These are phyloP conservation scores for Crotalaria pallida DNA, from an alignment of 306 rosid genomes.

Conservation along the genomic window DNA sequence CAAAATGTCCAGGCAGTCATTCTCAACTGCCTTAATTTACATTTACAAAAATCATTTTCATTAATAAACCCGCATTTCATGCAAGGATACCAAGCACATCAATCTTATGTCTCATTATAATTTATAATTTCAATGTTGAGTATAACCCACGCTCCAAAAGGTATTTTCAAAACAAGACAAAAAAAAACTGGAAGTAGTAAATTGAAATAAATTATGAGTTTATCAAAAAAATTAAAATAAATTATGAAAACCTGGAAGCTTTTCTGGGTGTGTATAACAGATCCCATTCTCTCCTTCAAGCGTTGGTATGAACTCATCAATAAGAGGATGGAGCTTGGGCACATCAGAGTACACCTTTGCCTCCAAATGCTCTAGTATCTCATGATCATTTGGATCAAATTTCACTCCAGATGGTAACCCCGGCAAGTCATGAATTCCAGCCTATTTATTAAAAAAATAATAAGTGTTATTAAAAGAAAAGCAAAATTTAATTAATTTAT, in stretches of 20 bases:
- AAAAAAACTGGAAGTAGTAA: not conserved
- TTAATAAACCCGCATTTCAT: not conserved
- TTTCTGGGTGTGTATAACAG: constrained; percentile 90
- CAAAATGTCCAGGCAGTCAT: not conserved
- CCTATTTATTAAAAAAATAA: constrained; percentile 8
- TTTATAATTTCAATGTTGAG: not conserved
- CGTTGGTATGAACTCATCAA: constrained; percentile 77
- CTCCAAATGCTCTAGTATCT: constrained; percentile 74
- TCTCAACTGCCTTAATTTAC: constrained; percentile 13
- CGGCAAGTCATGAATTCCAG: constrained; percentile 59
- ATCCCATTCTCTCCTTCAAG: constrained; percentile 82
- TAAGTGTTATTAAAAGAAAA: no score
- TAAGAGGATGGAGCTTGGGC: constrained; percentile 67
- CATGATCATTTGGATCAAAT: constrained; percentile 81
- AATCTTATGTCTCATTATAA: not conserved
- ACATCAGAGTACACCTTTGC: constrained; percentile 53
- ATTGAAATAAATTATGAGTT: no score
- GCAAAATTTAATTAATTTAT: no score
- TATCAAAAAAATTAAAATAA: no score
- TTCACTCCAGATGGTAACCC: constrained; percentile 80
- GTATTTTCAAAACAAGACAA: not conserved
- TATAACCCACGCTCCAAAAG: not conserved
- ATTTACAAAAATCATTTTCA: not conserved
- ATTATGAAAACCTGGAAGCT: constrained; percentile 55
- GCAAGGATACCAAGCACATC: not conserved